phyloP scores from a whole-genome alignment of 768 basidiomycete species.

The Suillus sp. region DNA sequence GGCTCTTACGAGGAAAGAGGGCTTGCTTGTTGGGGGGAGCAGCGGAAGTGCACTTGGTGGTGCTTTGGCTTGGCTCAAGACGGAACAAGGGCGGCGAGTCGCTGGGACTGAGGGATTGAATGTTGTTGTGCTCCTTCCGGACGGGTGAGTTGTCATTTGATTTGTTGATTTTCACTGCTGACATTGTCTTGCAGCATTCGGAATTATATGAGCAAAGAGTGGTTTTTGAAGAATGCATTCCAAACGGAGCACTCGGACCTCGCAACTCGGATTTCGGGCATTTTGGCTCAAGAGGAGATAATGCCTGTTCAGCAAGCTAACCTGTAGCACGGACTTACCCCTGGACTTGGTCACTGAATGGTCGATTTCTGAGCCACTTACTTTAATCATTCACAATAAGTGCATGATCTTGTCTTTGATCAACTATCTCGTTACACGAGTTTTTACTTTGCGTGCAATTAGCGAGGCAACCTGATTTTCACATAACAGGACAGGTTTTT shows the following conservation, averaged over 20 bases:
- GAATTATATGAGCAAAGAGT: conserved; percentile 93
- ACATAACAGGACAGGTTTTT: not conserved
- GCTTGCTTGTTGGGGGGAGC: conserved; percentile 90
- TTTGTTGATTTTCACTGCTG: conserved; percentile 1
- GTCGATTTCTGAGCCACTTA: not conserved
- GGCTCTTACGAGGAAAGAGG: conserved; percentile 79
- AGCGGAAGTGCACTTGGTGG: conserved; percentile 86
- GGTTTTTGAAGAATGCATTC: conserved; percentile 79
- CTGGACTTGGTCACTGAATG: not conserved
- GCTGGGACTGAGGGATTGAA: conserved; percentile 75
- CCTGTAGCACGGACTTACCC: not conserved
- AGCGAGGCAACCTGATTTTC: not conserved
- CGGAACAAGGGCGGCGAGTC: conserved; percentile 61
- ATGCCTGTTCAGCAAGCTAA: not conserved
- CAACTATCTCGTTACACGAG: not conserved
- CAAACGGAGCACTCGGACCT: conserved; percentile 48
- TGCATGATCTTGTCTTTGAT: not conserved
- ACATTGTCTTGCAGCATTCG: conserved; percentile 57
- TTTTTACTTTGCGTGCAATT: not conserved
- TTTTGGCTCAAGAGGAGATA: not conserved
- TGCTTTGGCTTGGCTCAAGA: conserved; percentile 75
- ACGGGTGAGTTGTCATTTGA: conserved; percentile 62
- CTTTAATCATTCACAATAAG: conserved; percentile 1
- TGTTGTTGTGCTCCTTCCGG: conserved; percentile 86
- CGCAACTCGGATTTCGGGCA: not conserved